A percentile compares a stretch with the other conserved stretches of the same genome.
These are phyloP conservation scores for Raffaelea albimanens DNA, from an alignment of 2,329 filamentous ascomycete genomes.

Conservation along the genomic window DNA sequence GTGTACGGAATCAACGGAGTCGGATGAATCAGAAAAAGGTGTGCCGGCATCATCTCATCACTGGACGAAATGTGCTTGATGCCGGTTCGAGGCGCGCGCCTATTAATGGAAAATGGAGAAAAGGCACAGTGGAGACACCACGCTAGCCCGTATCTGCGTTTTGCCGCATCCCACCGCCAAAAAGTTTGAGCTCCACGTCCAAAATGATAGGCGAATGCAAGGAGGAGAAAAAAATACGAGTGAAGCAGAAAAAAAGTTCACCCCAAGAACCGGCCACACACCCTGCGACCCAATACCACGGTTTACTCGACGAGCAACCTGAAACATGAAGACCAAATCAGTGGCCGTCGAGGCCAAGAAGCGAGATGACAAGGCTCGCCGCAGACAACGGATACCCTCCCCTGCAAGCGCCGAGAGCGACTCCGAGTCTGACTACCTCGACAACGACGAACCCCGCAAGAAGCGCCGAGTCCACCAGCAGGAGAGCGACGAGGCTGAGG, in stretches of 20 bases:
- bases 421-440: conserved; percentile 38
- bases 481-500: conserved; percentile 17
- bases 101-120: too few species aligned
- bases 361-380: neutral
- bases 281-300: too few species aligned
- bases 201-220: neutral
- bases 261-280: neutral
- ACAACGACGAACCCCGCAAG: conserved; percentile 26
- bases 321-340: too few species aligned
- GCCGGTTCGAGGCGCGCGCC: too few species aligned
- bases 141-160: too few species aligned
- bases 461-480: conserved; percentile 13
- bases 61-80: too few species aligned
- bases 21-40: too few species aligned
- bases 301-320: too few species aligned
- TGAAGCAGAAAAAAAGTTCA: neutral
- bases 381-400: neutral
- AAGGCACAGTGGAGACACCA: too few species aligned
- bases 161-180: conserved; percentile 1
- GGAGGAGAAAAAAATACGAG: neutral
- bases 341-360: neutral
- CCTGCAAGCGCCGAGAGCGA: conserved; percentile 7
- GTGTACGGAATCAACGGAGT: too few species aligned
- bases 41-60: too few species aligned
- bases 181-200: neutral